Percentiles rank a stretch among this genome's conserved stretches.
Evolutionary conservation across 805 yeast species (phyloP).

Genomic region (Hyphopichia homilentoma): DNA sequence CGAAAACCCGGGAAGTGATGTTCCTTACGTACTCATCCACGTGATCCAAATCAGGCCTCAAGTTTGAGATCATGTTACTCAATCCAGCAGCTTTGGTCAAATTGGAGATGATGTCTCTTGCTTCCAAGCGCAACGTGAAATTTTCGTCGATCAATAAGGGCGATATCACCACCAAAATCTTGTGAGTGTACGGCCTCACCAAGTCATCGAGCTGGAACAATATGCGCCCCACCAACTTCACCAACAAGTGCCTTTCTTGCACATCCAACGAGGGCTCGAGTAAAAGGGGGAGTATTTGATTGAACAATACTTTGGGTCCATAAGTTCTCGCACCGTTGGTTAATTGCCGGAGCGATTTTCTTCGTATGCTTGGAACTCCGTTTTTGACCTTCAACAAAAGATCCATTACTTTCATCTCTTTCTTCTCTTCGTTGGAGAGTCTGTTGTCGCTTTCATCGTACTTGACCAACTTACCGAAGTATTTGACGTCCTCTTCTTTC

Average conservation of each 20-base stretch:
- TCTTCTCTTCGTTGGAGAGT: constrained; percentile 48
- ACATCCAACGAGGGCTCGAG: constrained; percentile 71
- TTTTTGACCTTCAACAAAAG: constrained; percentile 71
- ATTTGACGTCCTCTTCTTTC: constrained; percentile 66
- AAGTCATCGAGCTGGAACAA: constrained; percentile 61
- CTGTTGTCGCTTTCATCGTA: constrained; percentile 22
- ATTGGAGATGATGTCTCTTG: constrained; percentile 72
- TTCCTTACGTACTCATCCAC: constrained; percentile 78
- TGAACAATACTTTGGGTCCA: constrained; percentile 69
- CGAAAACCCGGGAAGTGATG: constrained; percentile 72
- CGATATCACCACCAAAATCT: constrained; percentile 67
- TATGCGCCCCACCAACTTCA: constrained; percentile 70
- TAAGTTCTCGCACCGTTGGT: constrained; percentile 59
- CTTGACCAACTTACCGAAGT: constrained; percentile 56
- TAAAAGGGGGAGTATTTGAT: constrained; percentile 70
- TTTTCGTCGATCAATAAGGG: constrained; percentile 83
- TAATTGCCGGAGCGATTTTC: constrained; percentile 61
- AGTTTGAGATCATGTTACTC: constrained; percentile 68
- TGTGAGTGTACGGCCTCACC: constrained; percentile 69
- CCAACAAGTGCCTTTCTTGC: constrained; percentile 77
- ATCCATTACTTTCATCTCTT: constrained; percentile 58
- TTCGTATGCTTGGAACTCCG: constrained; percentile 68
- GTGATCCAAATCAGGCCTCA: constrained; percentile 80
- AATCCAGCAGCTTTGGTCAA: constrained; percentile 81
- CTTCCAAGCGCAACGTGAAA: constrained; percentile 67